Conservation (phyloP, 805 yeast species). For the Saccharomyces jurei region DNA sequence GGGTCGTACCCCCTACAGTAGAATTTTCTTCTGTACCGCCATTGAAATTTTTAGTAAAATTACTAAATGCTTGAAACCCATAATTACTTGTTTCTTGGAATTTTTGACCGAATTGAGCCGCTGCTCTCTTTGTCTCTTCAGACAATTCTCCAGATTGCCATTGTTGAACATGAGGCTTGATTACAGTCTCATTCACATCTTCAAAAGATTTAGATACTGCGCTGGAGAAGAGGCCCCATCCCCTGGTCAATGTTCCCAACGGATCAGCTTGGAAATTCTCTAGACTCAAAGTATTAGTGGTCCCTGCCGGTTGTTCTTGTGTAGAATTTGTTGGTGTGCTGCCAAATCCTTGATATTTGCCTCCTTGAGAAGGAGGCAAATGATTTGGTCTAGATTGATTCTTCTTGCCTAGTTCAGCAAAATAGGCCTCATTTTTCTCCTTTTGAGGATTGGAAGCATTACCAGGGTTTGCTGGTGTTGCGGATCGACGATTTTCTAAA, state of each 20-base stretch:
- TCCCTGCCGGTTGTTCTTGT: conserved; percentile 4
- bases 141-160: conserved; percentile 66
- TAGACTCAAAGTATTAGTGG: conserved; percentile 41
- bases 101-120: conserved; percentile 91
- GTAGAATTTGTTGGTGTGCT: conserved; percentile 44
- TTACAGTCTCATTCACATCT: conserved; percentile 81
- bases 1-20: conserved; percentile 53
- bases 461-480: conserved; percentile 25
- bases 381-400: conserved; percentile 69
- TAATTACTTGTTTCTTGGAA: conserved; percentile 80
- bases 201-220: conserved; percentile 74
- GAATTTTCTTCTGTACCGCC: conserved; percentile 13
- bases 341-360: conserved; percentile 87
- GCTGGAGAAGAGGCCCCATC: conserved; percentile 90
- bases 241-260: conserved; percentile 78
- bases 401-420: conserved; percentile 66
- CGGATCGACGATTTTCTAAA: conserved; percentile 37
- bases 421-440: conserved; percentile 70
- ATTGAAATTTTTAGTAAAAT: conserved; percentile 41
- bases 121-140: conserved; percentile 80
- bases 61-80: conserved; percentile 60
- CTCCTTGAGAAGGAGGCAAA: conserved; percentile 90
- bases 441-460: conserved; percentile 30
- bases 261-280: conserved; percentile 78
- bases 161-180: conserved; percentile 83